phyloP scores from a whole-genome alignment of 495 filamentous ascomycete genomes.

The Tuber calosporum region DNA sequence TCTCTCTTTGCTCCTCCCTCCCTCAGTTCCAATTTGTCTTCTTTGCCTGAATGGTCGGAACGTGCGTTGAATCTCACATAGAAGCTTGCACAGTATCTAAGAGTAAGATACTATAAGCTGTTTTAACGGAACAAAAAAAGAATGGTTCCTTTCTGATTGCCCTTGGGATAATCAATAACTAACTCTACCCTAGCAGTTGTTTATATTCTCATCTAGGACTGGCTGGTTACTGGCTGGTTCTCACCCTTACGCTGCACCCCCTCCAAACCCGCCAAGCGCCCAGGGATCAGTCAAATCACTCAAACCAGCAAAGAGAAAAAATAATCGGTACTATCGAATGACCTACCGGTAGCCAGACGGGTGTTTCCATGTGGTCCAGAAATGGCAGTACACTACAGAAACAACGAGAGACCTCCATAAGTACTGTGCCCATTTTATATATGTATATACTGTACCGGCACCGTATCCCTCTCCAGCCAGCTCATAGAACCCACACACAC shows the following conservation, averaged over 20 bases:
- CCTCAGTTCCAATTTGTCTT: neutral
- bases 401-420: neutral
- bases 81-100: neutral
- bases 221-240: neutral
- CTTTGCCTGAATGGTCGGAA: neutral
- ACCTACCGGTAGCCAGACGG: neutral
- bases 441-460: neutral
- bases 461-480: neutral
- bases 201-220: constrained; percentile 2
- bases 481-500: constrained; percentile 1
- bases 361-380: constrained; percentile 4
- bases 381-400: neutral
- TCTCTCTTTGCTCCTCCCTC: neutral
- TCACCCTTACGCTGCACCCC: neutral
- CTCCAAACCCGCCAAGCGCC: neutral
- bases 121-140: neutral
- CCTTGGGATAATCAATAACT: neutral
- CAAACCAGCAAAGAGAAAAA: neutral
- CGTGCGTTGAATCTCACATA: neutral
- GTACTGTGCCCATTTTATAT: neutral
- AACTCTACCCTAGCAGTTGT: neutral
- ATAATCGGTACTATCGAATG: neutral
- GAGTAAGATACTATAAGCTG: neutral
- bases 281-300: constrained; percentile 4
- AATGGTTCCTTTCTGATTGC: neutral